A percentile compares a stretch with the other conserved stretches of the same genome.
Conservation (phyloP, 23 red algal genomes). For the Gracilariopsis chorda region DNA sequence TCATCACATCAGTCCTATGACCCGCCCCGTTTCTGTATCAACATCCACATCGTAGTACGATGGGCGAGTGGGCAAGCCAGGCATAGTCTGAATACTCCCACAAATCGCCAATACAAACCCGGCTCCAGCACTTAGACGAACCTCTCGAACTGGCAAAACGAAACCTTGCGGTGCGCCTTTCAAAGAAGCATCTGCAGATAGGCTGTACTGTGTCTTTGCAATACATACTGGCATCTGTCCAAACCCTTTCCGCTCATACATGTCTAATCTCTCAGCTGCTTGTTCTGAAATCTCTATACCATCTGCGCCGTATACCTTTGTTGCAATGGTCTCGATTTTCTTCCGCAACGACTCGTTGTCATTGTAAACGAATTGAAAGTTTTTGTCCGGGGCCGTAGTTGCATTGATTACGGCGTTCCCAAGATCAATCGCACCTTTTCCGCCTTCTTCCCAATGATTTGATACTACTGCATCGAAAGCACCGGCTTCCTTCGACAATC, state of each 20-base stretch:
- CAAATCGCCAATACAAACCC: conserved; percentile 91
- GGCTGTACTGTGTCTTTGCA: conserved; percentile 98
- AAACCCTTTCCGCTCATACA: conserved; percentile 79
- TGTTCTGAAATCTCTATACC: conserved; percentile 75
- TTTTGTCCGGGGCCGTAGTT: conserved; percentile 10
- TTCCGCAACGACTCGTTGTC: conserved; percentile 51
- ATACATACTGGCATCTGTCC: conserved; percentile 91
- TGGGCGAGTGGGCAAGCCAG: conserved; percentile 94
- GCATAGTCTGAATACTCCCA: conserved; percentile 95
- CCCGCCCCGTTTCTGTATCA: conserved; percentile 72
- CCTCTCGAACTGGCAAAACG: conserved; percentile 79
- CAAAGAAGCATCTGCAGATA: conserved; percentile 77
- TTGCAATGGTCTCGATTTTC: conserved; percentile 81
- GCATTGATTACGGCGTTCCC: conserved; percentile 79
- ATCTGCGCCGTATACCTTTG: conserved; percentile 81
- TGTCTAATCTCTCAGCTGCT: conserved; percentile 61
- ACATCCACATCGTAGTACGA: conserved; percentile 97
- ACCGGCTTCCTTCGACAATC: conserved; percentile 67
- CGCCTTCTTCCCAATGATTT: conserved; percentile 91
- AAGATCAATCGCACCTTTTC: conserved; percentile 81
- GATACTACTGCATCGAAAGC: conserved; percentile 95
- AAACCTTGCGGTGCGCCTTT: conserved; percentile 92
- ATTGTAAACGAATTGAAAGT: conserved; percentile 71
- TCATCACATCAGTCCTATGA: conserved; percentile 79
- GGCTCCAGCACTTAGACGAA: conserved; percentile 91